Evolutionary conservation across 2,329 filamentous ascomycete species (phyloP).

Genomic region (Cryphonectria parasitica): DNA sequence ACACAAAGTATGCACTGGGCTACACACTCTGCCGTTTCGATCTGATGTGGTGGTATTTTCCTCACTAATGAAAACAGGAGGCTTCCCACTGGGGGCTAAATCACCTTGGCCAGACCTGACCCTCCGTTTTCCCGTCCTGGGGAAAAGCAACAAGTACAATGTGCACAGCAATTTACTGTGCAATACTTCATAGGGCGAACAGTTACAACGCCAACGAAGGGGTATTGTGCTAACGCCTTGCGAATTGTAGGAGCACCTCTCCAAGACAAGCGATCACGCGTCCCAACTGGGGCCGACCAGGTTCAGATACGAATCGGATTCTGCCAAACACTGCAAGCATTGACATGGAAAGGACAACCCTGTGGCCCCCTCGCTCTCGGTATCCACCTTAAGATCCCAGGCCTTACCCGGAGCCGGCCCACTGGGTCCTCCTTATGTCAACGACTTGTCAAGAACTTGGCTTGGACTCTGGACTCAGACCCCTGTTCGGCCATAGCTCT

Average conservation of each 20-base stretch:
- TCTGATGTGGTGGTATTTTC: not conserved
- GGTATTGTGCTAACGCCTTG: not conserved
- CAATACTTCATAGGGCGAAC: not conserved
- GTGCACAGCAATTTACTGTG: not conserved
- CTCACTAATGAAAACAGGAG: not conserved
- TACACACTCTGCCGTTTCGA: not conserved
- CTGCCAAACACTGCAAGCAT: constrained; percentile 5
- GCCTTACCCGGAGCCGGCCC: constrained; percentile 4
- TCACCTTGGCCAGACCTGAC: not conserved
- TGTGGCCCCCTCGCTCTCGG: not conserved
- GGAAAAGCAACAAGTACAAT: not conserved
- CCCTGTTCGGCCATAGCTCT: constrained; percentile 13
- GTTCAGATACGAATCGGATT: constrained; percentile 6
- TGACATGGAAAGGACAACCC: constrained; percentile 11
- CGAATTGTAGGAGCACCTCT: constrained; percentile 6
- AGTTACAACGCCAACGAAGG: constrained; percentile 1
- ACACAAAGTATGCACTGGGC: not conserved
- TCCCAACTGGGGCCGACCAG: constrained; percentile 6
- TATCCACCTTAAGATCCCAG: constrained; percentile 18
- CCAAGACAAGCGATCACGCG: constrained; percentile 3
- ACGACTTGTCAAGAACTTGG: constrained; percentile 13
- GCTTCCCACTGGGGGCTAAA: not conserved
- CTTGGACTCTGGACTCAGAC: constrained; percentile 14
- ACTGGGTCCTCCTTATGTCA: constrained; percentile 2
- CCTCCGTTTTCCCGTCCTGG: not conserved